A percentile compares a stretch with the other conserved stretches of the same genome.
Evolutionary conservation across 331 rosid species (phyloP).

Genomic region (Erythrophleum ivorense): DNA sequence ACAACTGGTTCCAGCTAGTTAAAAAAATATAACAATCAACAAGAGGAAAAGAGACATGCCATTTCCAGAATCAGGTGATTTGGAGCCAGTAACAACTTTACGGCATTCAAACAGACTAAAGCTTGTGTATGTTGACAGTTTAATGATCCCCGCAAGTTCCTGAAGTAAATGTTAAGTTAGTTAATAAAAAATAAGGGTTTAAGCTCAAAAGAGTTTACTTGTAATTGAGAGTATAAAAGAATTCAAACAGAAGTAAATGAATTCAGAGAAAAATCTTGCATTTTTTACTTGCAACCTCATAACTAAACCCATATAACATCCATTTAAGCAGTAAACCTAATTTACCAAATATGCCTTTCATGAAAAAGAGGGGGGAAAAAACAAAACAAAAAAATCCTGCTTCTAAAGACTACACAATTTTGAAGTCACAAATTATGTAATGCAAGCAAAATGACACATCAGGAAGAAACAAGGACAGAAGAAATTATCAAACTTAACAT

Average conservation of each 20-base stretch:
- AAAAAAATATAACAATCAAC: conserved; percentile 30
- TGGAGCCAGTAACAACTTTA: conserved; percentile 80
- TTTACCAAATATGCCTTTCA: neutral
- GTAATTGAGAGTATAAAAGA: neutral
- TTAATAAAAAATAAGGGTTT: neutral
- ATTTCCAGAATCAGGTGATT: conserved; percentile 81
- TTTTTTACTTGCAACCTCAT: neutral
- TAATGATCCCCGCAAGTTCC: conserved; percentile 94
- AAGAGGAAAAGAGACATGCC: conserved; percentile 55
- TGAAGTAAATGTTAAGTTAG: conserved; percentile 47
- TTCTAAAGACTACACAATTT: neutral
- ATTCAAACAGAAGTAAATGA: conserved; percentile 24
- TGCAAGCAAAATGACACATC: neutral
- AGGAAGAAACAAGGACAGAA: conserved; percentile 3
- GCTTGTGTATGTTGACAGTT: conserved; percentile 77
- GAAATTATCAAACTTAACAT: conserved; percentile 7
- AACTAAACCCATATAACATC: neutral
- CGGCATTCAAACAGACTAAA: conserved; percentile 95
- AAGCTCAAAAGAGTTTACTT: neutral
- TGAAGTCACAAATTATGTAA: conserved; percentile 2
- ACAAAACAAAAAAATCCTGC: neutral
- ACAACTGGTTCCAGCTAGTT: conserved; percentile 30
- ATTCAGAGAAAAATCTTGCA: neutral
- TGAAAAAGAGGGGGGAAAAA: neutral
- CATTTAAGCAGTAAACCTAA: neutral